Conservation (phyloP, 1,139 yeast species). For the Taiozyma sp. region DNA sequence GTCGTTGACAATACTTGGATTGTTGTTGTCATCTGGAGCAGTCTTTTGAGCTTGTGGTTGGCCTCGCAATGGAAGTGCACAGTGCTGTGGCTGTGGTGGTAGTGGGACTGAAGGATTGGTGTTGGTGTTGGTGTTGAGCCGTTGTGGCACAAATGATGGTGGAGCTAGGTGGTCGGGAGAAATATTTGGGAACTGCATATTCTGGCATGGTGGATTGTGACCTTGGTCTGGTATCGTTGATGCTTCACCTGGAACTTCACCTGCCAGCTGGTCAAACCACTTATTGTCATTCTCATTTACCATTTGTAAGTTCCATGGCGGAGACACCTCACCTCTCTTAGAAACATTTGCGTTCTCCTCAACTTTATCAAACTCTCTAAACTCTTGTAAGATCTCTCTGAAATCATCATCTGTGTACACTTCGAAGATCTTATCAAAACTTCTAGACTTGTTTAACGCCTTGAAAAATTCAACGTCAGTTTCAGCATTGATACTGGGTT, state of each 20-base stretch:
- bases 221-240: background rate
- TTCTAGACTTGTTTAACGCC: conserved; percentile 6
- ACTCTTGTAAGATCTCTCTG: conserved; percentile 4
- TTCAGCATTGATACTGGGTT: background rate
- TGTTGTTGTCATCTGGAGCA: background rate
- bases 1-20: background rate
- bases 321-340: background rate
- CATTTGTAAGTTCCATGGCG: conserved; percentile 5
- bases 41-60: background rate
- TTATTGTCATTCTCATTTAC: conserved; percentile 14
- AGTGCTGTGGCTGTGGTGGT: background rate
- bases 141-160: background rate
- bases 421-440: conserved; percentile 15
- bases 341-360: conserved; percentile 1
- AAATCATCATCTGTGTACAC: conserved; percentile 10
- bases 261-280: conserved; percentile 21
- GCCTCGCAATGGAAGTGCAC: background rate
- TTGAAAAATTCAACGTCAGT: conserved; percentile 11
- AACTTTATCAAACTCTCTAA: conserved; percentile 6
- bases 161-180: background rate
- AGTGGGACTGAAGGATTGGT: background rate
- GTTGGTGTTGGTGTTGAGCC: background rate
- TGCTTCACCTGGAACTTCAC: background rate
- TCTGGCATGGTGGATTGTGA: background rate
- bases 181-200: background rate